Conservation (phyloP, 2,329 filamentous ascomycete genomes). For the Pseudocercospora musae region DNA sequence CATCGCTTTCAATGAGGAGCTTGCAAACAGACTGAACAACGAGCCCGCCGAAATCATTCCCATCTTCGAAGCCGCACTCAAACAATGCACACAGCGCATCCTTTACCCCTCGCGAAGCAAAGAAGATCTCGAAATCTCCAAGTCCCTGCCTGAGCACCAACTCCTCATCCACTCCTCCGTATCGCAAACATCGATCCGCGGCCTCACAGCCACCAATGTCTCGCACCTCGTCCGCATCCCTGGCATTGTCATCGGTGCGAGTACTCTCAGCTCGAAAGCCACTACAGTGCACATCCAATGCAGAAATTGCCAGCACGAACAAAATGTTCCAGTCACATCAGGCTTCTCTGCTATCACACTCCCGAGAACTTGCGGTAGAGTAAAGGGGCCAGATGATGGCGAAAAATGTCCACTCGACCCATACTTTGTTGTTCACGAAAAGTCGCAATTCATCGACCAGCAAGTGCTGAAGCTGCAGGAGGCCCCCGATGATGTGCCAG, state of each 20-base stretch:
- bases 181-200: conserved; percentile 86
- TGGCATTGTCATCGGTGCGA: conserved; percentile 95
- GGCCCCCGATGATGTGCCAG: conserved; percentile 93
- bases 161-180: conserved; percentile 90
- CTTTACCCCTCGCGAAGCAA: conserved; percentile 73
- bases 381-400: conserved; percentile 48
- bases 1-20: conserved; percentile 92
- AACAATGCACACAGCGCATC: conserved; percentile 88
- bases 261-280: conserved; percentile 93
- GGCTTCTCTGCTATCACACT: conserved; percentile 86
- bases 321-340: conserved; percentile 69
- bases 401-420: conserved; percentile 90
- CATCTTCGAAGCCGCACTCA: conserved; percentile 84
- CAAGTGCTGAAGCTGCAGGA: conserved; percentile 98
- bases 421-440: conserved; percentile 93
- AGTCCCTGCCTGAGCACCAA: conserved; percentile 73
- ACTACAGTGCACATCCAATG: conserved; percentile 84
- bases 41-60: conserved; percentile 92
- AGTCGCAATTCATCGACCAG: conserved; percentile 91
- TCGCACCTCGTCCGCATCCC: conserved; percentile 94
- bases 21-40: conserved; percentile 83
- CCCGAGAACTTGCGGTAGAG: conserved; percentile 71
- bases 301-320: conserved; percentile 73
- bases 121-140: conserved; percentile 53
- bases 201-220: conserved; percentile 88